These are phyloP conservation scores for Phanerochaete carnosa DNA, from an alignment of 768 basidiomycete species.

Conservation along the genomic window DNA sequence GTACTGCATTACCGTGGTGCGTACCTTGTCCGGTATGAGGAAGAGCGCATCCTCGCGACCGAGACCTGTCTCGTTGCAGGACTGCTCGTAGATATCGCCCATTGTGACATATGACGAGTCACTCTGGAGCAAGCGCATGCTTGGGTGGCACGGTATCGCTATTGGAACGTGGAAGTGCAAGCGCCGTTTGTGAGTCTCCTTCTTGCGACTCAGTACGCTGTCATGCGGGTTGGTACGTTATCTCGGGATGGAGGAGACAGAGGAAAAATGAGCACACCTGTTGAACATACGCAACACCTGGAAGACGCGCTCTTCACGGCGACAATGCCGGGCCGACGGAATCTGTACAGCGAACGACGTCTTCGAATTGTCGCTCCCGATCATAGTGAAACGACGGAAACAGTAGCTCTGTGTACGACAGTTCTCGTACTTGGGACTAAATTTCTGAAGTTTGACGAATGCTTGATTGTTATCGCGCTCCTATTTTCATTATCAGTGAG, in stretches of 20 bases:
- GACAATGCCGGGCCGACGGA: slow-evolving; percentile 78
- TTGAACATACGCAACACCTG: slow-evolving; percentile 95
- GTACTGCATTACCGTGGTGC: slow-evolving; percentile 61
- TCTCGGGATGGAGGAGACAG: not conserved
- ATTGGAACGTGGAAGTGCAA: slow-evolving; percentile 89
- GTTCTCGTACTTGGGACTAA: slow-evolving; percentile 87
- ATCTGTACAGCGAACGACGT: slow-evolving; percentile 91
- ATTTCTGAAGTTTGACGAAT: slow-evolving; percentile 88
- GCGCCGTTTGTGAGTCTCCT: slow-evolving; percentile 90
- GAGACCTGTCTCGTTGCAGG: slow-evolving; percentile 73
- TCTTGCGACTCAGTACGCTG: slow-evolving; percentile 82
- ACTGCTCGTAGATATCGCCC: slow-evolving; percentile 91
- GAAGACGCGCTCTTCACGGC: slow-evolving; percentile 89
- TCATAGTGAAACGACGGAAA: slow-evolving; percentile 87
- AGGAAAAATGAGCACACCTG: slow-evolving; percentile 59
- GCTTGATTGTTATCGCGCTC: slow-evolving; percentile 93
- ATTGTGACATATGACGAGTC: slow-evolving; percentile 90
- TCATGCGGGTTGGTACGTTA: not conserved
- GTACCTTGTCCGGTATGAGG: slow-evolving; percentile 81
- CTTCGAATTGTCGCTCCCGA: slow-evolving; percentile 86
- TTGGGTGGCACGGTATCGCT: slow-evolving; percentile 79
- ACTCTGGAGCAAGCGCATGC: slow-evolving; percentile 81
- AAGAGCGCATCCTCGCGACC: slow-evolving; percentile 87
- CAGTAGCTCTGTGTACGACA: slow-evolving; percentile 82
- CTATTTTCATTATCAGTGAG: slow-evolving; percentile 35